Evolutionary conservation across 73 alveolate species (phyloP).

Genomic region (Paramecium octaurelia): DNA sequence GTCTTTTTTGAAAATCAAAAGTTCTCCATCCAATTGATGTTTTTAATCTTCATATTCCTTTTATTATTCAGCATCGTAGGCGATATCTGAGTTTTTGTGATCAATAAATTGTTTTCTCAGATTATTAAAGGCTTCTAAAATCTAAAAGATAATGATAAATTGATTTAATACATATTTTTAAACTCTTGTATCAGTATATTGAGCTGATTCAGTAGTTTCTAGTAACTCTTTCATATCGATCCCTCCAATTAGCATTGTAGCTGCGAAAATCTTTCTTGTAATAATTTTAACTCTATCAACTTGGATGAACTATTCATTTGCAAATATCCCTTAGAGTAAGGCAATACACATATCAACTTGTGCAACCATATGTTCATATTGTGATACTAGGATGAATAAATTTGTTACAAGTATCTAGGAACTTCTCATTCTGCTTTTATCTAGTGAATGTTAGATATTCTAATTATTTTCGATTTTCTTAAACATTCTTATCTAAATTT

Average conservation of each 20-base stretch:
- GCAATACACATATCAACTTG: constrained; percentile 37
- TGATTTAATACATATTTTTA: neutral
- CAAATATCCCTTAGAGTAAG: neutral
- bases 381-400: neutral
- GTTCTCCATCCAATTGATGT: neutral
- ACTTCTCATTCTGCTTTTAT: neutral
- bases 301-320: neutral
- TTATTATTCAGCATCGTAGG: constrained; percentile 18
- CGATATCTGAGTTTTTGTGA: constrained; percentile 20
- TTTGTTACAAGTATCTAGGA: neutral
- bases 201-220: neutral
- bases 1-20: neutral
- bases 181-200: neutral
- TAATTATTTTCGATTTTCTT: neutral
- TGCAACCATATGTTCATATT: constrained; percentile 28
- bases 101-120: neutral
- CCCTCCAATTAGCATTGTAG: neutral
- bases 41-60: constrained; percentile 1
- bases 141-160: neutral
- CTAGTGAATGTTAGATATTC: constrained; percentile 19
- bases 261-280: neutral
- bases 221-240: neutral
- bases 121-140: neutral
- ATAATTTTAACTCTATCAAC: constrained; percentile 19
- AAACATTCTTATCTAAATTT: constrained; percentile 7